These are phyloP conservation scores for Vaccinium vitisidaea DNA, from an alignment of 148 eudicot species.

Conservation along the genomic window DNA sequence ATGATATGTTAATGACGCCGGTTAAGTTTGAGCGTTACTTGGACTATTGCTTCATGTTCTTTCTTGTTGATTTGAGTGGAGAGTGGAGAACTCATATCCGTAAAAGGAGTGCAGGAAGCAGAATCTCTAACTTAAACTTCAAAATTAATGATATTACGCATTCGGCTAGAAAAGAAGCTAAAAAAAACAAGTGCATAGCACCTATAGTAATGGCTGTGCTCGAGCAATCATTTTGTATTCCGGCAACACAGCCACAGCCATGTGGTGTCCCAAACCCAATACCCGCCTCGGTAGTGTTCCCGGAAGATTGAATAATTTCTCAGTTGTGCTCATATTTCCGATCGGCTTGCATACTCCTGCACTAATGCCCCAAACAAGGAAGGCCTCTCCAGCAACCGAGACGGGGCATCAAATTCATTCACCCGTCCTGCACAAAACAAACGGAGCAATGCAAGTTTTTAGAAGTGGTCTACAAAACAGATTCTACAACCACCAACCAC, in stretches of 20 bases:
- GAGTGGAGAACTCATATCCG: no score
- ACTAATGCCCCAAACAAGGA: slow-evolving; percentile 45
- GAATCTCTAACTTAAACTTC: no score
- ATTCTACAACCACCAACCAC: background rate
- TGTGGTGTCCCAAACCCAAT: background rate
- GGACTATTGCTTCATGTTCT: no score
- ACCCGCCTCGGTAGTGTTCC: background rate
- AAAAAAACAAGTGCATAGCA: background rate
- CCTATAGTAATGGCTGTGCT: background rate
- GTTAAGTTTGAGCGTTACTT: no score
- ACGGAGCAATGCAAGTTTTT: background rate
- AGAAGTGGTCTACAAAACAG: background rate
- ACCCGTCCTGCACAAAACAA: slow-evolving; percentile 27
- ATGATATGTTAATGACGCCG: no score
- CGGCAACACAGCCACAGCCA: background rate
- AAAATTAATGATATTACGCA: no score
- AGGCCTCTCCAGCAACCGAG: slow-evolving; percentile 34
- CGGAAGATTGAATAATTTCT: background rate
- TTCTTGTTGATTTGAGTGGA: no score
- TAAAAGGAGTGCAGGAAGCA: no score
- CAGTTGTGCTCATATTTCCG: slow-evolving; percentile 14
- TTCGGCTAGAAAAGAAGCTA: no score
- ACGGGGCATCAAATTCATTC: slow-evolving; percentile 37
- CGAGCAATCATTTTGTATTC: background rate
- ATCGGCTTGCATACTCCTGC: slow-evolving; percentile 41